These are phyloP conservation scores for Spathaspora passalidarum DNA, from an alignment of 805 yeast species.

Conservation along the genomic window DNA sequence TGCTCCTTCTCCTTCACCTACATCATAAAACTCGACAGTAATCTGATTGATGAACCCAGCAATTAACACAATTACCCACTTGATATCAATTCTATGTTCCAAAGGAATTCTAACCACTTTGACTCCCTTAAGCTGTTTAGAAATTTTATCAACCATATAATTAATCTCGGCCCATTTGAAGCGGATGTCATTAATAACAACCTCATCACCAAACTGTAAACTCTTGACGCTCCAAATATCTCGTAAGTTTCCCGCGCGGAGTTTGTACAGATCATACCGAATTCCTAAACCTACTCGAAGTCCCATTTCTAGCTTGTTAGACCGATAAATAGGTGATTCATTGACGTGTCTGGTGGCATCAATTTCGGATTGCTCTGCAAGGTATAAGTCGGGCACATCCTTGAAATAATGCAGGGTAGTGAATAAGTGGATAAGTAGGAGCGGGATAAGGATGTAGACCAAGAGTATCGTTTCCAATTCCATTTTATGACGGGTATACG, in stretches of 20 bases:
- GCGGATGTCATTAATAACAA: conserved; percentile 19
- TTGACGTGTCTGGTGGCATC: conserved; percentile 59
- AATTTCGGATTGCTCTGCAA: conserved; percentile 62
- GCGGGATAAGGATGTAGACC: not conserved
- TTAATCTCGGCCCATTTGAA: conserved; percentile 19
- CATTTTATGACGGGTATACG: too few species aligned
- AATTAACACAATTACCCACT: conserved; percentile 6
- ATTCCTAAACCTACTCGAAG: conserved; percentile 68
- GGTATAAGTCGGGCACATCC: conserved; percentile 58
- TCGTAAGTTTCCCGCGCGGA: conserved; percentile 71
- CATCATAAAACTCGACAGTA: conserved; percentile 37
- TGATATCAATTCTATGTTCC: conserved; percentile 1
- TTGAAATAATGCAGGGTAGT: conserved; percentile 31
- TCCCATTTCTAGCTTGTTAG: conserved; percentile 71
- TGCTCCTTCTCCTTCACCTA: conserved; percentile 3
- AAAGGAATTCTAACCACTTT: conserved; percentile 1
- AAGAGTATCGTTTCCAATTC: not conserved
- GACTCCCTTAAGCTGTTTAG: not conserved
- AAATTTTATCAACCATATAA: not conserved
- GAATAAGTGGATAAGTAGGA: not conserved
- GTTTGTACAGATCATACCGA: conserved; percentile 54
- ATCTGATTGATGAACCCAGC: conserved; percentile 45
- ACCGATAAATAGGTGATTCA: conserved; percentile 77
- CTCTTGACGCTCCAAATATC: conserved; percentile 62
- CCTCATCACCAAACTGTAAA: conserved; percentile 12